Conservation (phyloP, 176 grass and related monocot species). For the Phoenix dactylifera region DNA sequence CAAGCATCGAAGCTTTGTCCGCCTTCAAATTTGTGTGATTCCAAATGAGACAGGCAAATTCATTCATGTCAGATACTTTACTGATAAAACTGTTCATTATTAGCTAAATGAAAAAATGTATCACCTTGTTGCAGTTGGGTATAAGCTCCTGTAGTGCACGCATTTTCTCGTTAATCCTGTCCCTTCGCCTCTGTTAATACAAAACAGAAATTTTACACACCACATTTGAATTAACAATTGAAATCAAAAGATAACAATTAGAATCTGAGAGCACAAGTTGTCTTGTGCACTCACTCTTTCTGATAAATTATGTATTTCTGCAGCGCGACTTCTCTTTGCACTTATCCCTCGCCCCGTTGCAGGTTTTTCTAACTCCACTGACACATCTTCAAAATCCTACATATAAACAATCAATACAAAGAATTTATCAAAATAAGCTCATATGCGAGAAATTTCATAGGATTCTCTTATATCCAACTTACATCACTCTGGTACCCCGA, state of each 20-base stretch:
- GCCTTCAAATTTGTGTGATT: not conserved
- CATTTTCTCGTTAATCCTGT: slow-evolving; percentile 50
- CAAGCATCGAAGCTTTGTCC: slow-evolving; percentile 4
- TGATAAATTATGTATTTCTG: slow-evolving; percentile 44
- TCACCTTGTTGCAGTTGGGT: slow-evolving; percentile 22
- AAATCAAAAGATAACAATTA: not conserved
- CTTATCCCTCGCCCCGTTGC: slow-evolving; percentile 11
- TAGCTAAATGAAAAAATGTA: not conserved
- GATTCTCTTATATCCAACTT: not conserved
- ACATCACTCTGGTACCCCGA: slow-evolving; percentile 24
- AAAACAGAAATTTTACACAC: slow-evolving; percentile 4
- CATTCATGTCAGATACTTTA: not conserved
- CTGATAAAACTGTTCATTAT: not conserved
- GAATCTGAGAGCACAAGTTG: not conserved
- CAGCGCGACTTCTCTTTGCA: slow-evolving; percentile 32
- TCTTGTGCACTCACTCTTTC: slow-evolving; percentile 28
- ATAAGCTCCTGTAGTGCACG: slow-evolving; percentile 41
- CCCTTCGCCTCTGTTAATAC: slow-evolving; percentile 28
- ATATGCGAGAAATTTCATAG: too few species aligned
- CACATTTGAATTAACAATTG: not conserved
- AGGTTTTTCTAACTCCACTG: slow-evolving; percentile 1
- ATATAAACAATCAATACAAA: not conserved
- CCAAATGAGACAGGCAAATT: not conserved
- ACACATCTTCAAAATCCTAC: slow-evolving; percentile 33
- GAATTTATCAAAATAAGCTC: not conserved